Evolutionary conservation across 2,329 filamentous ascomycete genomes (phyloP).

Genomic region (Aureobasidium zeae): DNA sequence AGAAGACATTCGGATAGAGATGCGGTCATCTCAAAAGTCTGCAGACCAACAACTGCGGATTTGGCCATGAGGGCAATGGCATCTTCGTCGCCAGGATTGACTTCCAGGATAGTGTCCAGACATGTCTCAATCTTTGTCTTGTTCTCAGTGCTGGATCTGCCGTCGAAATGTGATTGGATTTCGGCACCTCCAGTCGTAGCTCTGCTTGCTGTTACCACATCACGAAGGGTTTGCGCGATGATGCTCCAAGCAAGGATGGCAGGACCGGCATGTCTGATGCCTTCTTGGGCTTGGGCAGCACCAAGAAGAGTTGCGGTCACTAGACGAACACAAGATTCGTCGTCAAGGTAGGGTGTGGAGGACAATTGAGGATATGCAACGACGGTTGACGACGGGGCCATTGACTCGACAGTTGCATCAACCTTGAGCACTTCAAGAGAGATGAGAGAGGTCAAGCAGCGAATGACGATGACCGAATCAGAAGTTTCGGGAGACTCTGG

Average conservation of each 20-base stretch:
- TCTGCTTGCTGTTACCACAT: constrained; percentile 47
- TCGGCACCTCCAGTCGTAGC: too few relatives aligned
- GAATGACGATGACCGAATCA: constrained; percentile 35
- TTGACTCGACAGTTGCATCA: constrained; percentile 48
- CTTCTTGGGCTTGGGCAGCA: constrained; percentile 42
- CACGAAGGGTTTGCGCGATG: constrained; percentile 59
- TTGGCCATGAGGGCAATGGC: constrained; percentile 39
- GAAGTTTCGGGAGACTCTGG: constrained; percentile 26
- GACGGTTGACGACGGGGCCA: constrained; percentile 24
- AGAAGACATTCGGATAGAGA: constrained; percentile 37
- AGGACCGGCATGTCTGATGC: constrained; percentile 46
- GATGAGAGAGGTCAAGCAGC: constrained; percentile 59
- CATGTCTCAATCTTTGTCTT: constrained; percentile 10
- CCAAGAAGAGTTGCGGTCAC: constrained; percentile 63
- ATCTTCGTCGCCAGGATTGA: constrained; percentile 34
- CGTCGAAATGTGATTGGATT: constrained; percentile 16
- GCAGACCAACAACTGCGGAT: constrained; percentile 38
- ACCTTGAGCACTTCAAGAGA: constrained; percentile 66
- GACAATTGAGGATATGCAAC: constrained; percentile 23
- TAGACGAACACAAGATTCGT: constrained; percentile 58
- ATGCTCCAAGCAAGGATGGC: constrained; percentile 75
- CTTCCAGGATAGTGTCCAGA: constrained; percentile 36
- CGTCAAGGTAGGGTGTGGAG: constrained; percentile 54
- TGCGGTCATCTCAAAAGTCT: constrained; percentile 41
- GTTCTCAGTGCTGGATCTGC: background rate